These are phyloP conservation scores for Rhipidocladum racemiflorum DNA, from an alignment of 176 grass and related monocot genomes.

Conservation along the genomic window DNA sequence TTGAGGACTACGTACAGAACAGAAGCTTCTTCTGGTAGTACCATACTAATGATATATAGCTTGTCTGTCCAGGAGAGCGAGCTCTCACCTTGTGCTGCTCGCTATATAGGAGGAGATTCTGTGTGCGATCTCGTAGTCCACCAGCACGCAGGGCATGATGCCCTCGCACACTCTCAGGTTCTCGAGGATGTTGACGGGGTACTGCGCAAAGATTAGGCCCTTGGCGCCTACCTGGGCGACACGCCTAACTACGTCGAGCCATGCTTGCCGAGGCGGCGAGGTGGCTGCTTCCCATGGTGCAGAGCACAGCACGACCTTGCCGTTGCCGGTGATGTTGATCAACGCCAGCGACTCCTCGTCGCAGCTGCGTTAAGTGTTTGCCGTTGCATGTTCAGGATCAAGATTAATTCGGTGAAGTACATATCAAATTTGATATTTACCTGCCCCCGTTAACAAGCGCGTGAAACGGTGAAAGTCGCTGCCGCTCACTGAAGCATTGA, in stretches of 20 bases:
- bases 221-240: not conserved
- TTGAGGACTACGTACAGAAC: not conserved
- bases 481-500: not conserved
- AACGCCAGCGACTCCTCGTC: not conserved
- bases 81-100: not conserved
- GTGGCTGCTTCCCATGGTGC: not conserved
- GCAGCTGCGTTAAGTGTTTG: not conserved
- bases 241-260: rapidly evolving
- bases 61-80: no score
- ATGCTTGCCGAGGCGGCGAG: not conserved
- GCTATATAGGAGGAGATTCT: not conserved
- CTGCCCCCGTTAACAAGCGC: no score
- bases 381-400: no score
- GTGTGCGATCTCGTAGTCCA: not conserved
- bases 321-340: not conserved
- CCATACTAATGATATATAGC: no score
- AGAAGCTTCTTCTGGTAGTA: no score
- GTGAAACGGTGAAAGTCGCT: not conserved
- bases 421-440: no score
- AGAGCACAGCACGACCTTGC: slow-evolving; percentile 27
- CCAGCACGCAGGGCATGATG: not conserved
- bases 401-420: no score
- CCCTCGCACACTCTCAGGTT: rapidly evolving
- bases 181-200: not conserved
- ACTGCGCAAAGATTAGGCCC: slow-evolving; percentile 26